Evolutionary conservation across 2,329 filamentous ascomycete genomes (phyloP).

Genomic region (Neofusicoccum cordaticola): DNA sequence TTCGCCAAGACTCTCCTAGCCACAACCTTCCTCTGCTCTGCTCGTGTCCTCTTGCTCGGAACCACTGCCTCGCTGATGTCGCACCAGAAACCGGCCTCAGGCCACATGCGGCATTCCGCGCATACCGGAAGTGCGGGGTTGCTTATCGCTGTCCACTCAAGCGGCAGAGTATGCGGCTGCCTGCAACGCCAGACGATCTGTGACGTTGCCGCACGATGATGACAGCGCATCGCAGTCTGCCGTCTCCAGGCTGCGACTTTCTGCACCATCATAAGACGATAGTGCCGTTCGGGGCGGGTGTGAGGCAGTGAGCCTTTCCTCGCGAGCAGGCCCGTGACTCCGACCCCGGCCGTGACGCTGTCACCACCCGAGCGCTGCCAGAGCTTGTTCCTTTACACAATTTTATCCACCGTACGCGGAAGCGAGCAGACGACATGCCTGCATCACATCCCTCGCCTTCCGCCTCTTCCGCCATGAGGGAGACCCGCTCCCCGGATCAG

Average conservation of each 20-base stretch:
- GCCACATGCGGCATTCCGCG: not conserved
- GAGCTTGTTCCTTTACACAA: not conserved
- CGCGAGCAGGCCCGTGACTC: not conserved
- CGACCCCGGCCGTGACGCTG: not conserved
- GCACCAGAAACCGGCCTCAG: not conserved
- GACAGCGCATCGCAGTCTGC: not conserved
- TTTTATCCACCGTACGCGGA: not conserved
- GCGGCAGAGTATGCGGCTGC: conserved; percentile 3
- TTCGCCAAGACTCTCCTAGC: not conserved
- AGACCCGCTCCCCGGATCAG: not conserved
- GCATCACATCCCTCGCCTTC: not conserved
- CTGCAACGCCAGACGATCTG: not conserved
- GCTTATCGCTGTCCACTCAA: conserved; percentile 7
- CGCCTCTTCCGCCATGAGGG: not conserved
- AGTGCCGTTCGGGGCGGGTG: not conserved
- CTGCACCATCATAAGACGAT: not conserved
- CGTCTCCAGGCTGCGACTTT: not conserved
- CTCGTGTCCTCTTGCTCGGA: not conserved
- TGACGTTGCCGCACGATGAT: not conserved
- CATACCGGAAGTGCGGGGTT: conserved; percentile 1
- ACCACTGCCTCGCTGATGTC: not conserved
- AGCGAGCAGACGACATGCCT: not conserved
- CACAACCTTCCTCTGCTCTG: not conserved
- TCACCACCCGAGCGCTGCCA: not conserved
- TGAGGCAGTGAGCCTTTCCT: not conserved